These are phyloP conservation scores for Syzygium oleosum DNA, from an alignment of 345 rosid genomes.

Conservation along the genomic window DNA sequence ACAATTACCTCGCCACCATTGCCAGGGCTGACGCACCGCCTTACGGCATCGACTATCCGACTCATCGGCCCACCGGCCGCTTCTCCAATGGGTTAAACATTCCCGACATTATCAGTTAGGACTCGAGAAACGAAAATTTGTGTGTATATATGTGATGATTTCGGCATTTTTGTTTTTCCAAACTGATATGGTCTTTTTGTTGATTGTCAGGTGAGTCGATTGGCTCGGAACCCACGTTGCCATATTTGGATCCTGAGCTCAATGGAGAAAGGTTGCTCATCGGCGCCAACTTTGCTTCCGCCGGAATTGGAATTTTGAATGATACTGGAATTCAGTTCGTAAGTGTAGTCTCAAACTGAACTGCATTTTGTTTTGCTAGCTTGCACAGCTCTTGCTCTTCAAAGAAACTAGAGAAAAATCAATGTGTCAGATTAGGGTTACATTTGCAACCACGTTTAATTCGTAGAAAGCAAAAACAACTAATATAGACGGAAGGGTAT, in stretches of 20 bases:
- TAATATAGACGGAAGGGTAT: background rate
- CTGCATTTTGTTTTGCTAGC: background rate
- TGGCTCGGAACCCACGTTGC: constrained; percentile 11
- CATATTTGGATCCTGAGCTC: constrained; percentile 9
- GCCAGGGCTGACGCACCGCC: constrained; percentile 38
- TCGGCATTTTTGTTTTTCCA: background rate
- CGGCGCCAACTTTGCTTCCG: constrained; percentile 17
- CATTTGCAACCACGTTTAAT: background rate
- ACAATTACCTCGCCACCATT: constrained; percentile 39
- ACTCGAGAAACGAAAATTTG: background rate
- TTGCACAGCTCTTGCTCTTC: background rate
- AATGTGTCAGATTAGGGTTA: background rate
- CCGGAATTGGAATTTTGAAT: constrained; percentile 12
- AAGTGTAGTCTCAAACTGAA: background rate
- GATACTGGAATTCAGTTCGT: constrained; percentile 15
- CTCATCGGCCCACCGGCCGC: constrained; percentile 7
- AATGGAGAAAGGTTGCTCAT: constrained; percentile 2
- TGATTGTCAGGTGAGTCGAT: constrained; percentile 1
- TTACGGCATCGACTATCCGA: constrained; percentile 28
- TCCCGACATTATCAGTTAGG: constrained; percentile 32
- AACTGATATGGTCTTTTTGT: background rate
- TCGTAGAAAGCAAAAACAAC: background rate
- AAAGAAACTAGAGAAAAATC: background rate
- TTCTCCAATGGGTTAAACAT: constrained; percentile 38
- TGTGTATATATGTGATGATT: background rate